Evolutionary conservation across 2,329 filamentous ascomycete species (phyloP).

Genomic region (Penicillium sp.): DNA sequence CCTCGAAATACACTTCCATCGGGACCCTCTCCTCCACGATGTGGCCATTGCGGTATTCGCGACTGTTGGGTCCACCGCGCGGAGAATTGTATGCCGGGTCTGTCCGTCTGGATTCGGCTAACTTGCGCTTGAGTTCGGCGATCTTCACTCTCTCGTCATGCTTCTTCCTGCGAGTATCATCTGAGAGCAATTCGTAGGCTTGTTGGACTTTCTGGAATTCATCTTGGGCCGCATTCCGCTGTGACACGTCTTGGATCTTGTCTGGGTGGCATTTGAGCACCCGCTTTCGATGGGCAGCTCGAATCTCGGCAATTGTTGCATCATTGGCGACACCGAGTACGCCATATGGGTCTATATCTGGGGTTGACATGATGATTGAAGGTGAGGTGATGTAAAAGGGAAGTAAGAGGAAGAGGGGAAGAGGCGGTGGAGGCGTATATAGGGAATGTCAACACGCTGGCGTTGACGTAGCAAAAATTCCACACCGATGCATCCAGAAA

Average conservation of each 20-base stretch:
- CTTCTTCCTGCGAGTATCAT: conserved; percentile 69
- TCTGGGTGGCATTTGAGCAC: conserved; percentile 89
- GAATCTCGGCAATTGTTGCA: conserved; percentile 71
- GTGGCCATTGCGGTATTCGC: conserved; percentile 45
- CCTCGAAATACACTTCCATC: conserved; percentile 39
- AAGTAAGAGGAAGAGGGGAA: conserved; percentile 16
- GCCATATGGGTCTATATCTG: conserved; percentile 72
- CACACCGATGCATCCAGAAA: conserved; percentile 25
- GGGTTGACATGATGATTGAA: conserved; percentile 20
- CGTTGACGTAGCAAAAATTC: conserved; percentile 19
- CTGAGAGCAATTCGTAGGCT: conserved; percentile 86
- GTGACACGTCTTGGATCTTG: conserved; percentile 76
- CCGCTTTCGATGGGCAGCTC: conserved; percentile 79
- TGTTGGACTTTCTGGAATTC: conserved; percentile 92
- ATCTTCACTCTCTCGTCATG: conserved; percentile 78
- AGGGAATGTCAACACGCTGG: conserved; percentile 11
- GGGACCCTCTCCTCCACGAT: conserved; percentile 49
- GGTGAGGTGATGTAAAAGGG: conserved; percentile 3
- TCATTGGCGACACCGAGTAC: conserved; percentile 72
- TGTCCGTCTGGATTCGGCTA: conserved; percentile 48
- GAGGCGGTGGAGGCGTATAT: conserved; percentile 23
- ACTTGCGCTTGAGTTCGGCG: conserved; percentile 63
- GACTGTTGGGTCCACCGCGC: conserved; percentile 23
- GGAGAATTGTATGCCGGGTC: conserved; percentile 22
- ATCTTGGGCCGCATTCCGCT: conserved; percentile 77